Evolutionary conservation across 2,329 filamentous ascomycete genomes (phyloP), one percentile per base, ranked within the genome.

Genomic region (Stagonosporopsis chrysanthemi): DNA sequence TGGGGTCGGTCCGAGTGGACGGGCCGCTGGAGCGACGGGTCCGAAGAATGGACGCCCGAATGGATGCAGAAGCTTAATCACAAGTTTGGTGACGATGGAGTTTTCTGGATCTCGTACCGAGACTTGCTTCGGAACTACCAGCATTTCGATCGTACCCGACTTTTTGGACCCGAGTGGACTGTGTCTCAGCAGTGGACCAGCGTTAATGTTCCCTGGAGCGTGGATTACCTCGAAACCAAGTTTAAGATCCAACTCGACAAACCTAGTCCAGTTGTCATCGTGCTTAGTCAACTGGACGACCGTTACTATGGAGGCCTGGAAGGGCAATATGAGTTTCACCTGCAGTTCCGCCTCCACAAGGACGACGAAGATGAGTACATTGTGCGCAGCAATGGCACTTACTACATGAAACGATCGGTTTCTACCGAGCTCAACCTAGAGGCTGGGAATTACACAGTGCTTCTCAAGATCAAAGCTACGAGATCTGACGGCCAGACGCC

Each of bases 1-100:
- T 95, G 90, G 91, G 91, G 91, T 1, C 86, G 87, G 62, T 86
- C 85, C 29, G 91, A 92, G 75, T 95, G 91, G 90, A 89, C 85
- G 28, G 91, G 91, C 1, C 82, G 90, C 1, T 95, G 91, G 90
- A 88, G 85, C 35, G 91, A 95, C 69, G 91, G 91, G 0, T 91
- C 89, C 6, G 90, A 91, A 67, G 88, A 94, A 74, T 96, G 91
- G 91, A 94, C 90, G 1, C 82, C 90, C 0, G 88, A 92, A 64
- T 91, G 89, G 85, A 87, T 94, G 76, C 78, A 86, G 58, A 87
- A 88, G 66, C 82, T 95, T 0, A 82, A 84, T 42, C 90, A 93
- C 71, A 86, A 84, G 39, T 93, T 93, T 64, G 90, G 90, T 36
- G 88, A 91, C 63, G 90, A 93, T 65, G 90, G 90, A 8, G 67